Base-by-base conservation (phyloP, 2,329 filamentous ascomycete genomes). In the Hymenoscyphus repandus region DNA sequence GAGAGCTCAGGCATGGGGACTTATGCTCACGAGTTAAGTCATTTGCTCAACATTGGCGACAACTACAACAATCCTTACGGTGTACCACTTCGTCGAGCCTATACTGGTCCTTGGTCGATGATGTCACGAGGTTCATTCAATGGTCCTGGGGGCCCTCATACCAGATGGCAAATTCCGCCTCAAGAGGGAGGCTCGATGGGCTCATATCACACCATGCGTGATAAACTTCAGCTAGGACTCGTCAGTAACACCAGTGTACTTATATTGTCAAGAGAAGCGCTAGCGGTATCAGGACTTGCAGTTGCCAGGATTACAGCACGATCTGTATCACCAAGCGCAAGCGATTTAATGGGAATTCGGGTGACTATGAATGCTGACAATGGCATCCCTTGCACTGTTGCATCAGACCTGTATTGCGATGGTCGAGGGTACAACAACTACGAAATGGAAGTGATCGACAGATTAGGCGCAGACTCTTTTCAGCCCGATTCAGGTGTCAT, bases 81-180 rank as follows among this genome's bases (percentile, higher is more conserved):
- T 10, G 33, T 44, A 13, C 54, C 54, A 20, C 31, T 43, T 3
- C 51, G 54, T 22, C 32, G 54, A 31, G 7, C 45, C 9, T 56
- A 49, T 18, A 49, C 54, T 13, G 54, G 51, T 17, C 45, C 48
- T 9, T 53, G 49, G 36, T 55, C 53, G 6, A 56, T 56, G 54
- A 45, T 56, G 48, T 49, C 48, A n/a, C 36, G 48, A 10, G 54
- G 54, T 5, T 49, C 47, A 18, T 56, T 56, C 33, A 56, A 53
- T 12, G 54, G 54, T 20, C 54, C 54, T 39, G 54, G 54, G 37
- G 54, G 54, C 13, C 54, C 54, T 36, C 54, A 53, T 36, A 56
- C 54, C 18, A 41, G 54, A 30, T 56, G 54, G 54, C 51, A 56
- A n/a, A 53, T 56, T 22, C 54, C 54, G 15, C 45, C 54, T 30